Percentiles rank a stretch among this genome's conserved stretches.
Evolutionary conservation across 2,329 filamentous ascomycete genomes (phyloP).

Genomic region (Monilinia vaccinii-corymbosi): DNA sequence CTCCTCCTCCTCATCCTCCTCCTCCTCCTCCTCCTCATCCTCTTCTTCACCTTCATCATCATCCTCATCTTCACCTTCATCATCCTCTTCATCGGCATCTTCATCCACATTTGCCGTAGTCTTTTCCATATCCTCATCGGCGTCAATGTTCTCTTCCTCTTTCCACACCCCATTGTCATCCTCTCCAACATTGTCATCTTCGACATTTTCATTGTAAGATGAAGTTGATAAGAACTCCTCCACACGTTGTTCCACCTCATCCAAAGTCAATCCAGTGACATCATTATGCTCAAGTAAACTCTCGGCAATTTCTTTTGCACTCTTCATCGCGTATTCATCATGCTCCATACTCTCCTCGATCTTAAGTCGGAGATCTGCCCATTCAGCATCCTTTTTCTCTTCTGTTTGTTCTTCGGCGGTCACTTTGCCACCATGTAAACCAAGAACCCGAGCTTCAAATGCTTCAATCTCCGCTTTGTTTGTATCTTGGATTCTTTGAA

Average conservation of each 20-base stretch:
- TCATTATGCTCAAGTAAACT: constrained; percentile 11
- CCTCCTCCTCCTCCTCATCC: constrained; percentile 5
- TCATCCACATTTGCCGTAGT: constrained; percentile 4
- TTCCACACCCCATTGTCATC: constrained; percentile 4
- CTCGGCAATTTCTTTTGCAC: constrained; percentile 11
- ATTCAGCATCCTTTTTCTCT: constrained; percentile 23
- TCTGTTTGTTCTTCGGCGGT: constrained; percentile 7
- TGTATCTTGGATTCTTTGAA: constrained; percentile 62
- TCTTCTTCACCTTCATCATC: constrained; percentile 11
- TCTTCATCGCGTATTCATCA: constrained; percentile 23
- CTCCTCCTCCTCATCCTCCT: background rate
- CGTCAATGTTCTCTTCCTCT: constrained; percentile 9
- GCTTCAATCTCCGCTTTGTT: constrained; percentile 56
- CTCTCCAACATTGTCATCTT: background rate
- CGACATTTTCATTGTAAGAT: constrained; percentile 1
- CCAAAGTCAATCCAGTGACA: constrained; percentile 7
- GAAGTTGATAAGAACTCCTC: constrained; percentile 12
- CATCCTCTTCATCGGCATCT: constrained; percentile 2
- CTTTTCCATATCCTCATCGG: constrained; percentile 9
- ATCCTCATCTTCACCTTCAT: constrained; percentile 7
- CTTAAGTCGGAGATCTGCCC: constrained; percentile 26
- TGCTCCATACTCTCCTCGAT: constrained; percentile 28
- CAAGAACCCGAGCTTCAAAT: constrained; percentile 57
- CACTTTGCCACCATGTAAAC: constrained; percentile 34
- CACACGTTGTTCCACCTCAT: constrained; percentile 12